These are phyloP conservation scores for Coniochaeta hoffmannii DNA, from an alignment of 2,329 filamentous ascomycete genomes.

Conservation along the genomic window DNA sequence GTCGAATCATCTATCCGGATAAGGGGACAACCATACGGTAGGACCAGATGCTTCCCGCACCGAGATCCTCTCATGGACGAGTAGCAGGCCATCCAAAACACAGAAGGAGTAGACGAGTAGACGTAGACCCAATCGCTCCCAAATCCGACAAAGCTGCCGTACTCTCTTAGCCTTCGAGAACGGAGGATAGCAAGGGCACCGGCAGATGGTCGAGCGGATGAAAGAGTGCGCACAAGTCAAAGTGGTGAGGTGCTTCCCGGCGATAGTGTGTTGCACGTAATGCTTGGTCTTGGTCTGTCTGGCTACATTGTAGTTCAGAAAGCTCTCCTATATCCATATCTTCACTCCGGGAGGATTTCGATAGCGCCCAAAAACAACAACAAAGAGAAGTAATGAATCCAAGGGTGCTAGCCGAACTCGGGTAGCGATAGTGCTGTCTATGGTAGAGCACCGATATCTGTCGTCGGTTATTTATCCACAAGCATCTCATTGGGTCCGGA, in stretches of 20 bases:
- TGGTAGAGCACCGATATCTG: not conserved
- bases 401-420: not conserved
- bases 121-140: not conserved
- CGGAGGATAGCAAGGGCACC: not conserved
- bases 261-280: too few relatives aligned
- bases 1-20: not conserved
- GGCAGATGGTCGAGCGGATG: not conserved
- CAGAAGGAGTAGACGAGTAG: not conserved
- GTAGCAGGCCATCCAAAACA: not conserved
- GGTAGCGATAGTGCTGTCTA: not conserved
- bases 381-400: not conserved
- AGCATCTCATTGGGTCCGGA: not conserved
- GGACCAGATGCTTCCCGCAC: not conserved
- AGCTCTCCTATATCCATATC: not conserved
- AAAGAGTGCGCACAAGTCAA: not conserved
- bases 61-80: not conserved
- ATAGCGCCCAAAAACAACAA: not conserved
- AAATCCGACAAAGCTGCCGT: not conserved
- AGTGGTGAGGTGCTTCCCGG: too few relatives aligned
- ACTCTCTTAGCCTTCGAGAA: not conserved
- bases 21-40: not conserved
- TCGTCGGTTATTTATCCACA: not conserved
- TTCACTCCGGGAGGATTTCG: not conserved
- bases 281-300: too few relatives aligned
- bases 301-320: not conserved